Percentiles rank a stretch among this genome's conserved stretches.
phyloP scores from a whole-genome alignment of 306 rosid species.

The Rosa lucieae region DNA sequence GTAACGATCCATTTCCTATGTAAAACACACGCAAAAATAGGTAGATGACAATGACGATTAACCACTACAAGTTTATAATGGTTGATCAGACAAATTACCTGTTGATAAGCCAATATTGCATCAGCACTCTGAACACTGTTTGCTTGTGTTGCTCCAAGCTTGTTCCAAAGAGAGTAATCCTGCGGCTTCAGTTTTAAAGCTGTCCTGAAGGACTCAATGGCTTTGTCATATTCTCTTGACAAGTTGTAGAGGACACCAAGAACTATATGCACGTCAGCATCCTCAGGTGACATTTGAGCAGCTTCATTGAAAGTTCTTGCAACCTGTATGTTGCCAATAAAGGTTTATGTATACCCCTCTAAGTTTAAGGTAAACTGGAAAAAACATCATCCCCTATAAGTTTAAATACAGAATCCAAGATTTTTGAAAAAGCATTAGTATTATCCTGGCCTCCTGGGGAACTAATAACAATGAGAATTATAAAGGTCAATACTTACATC shows the following conservation, averaged over 20 bases:
- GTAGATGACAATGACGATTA: neutral
- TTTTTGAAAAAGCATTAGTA: neutral
- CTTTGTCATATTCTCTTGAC: conserved; percentile 91
- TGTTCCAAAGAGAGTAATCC: conserved; percentile 99
- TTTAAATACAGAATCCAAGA: neutral
- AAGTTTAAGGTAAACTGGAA: neutral
- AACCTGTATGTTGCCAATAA: conserved; percentile 50
- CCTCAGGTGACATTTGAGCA: conserved; percentile 84
- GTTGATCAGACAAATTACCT: conserved; percentile 47
- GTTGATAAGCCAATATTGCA: conserved; percentile 95
- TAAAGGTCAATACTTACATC: conserved; percentile 65
- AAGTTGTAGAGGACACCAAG: conserved; percentile 93
- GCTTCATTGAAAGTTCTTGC: conserved; percentile 86
- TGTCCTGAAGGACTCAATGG: conserved; percentile 74
- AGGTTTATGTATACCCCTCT: neutral
- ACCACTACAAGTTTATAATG: conserved; percentile 14
- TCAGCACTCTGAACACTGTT: conserved; percentile 98
- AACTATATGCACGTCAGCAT: conserved; percentile 93
- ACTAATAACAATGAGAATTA: conserved; percentile 1
- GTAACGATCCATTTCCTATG: neutral
- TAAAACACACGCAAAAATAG: too few relatives aligned
- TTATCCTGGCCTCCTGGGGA: neutral
- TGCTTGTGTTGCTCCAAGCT: conserved; percentile 99
- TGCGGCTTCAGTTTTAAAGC: conserved; percentile 91
- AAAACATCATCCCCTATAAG: neutral